Evolutionary conservation across 1,284 basidiomycete genomes (phyloP), one percentile per base, ranked within the genome.

Genomic region (Rhodotorula sp.): DNA sequence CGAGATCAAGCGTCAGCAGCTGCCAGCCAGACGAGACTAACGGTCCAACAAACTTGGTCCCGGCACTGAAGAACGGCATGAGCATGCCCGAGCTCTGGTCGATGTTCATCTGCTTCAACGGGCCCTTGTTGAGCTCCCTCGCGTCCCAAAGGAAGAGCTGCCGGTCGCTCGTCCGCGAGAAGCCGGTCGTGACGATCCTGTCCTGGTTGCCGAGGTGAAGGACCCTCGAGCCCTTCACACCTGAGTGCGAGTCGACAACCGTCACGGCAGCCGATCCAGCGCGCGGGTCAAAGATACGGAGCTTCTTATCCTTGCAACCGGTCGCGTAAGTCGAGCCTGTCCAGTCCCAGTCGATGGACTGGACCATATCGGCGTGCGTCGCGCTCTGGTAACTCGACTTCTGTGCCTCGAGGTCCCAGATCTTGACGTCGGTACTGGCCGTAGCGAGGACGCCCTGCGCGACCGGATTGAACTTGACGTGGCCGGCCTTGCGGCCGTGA

Each of bases 11-110:
- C 10, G 50, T 66, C 51, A 54, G 58, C 11, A 9, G 18, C 30
- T 10, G 20, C 1, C 2, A 28, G n/a, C n/a, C 0, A 6, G 26
- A 26, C 40, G 9, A 26, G 24, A 47, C 24, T 1, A 44, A 30
- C 22, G 47, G 34, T 22, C 5, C 31, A 18, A 34, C 72, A 20
- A 30, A 71, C 72, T 91, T 89, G 81, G 95, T 96, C 76, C 84
- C 85, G 67, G 97, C 94, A 58, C 87, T 88, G 88, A 92, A 99
- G 87, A 95, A 97, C 1, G 95, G 95, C 92, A 98, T 97, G 62
- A 96, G 81, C 51, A 97, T 92, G 59, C 95, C 94, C 31, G 92
- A 87, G 65, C 89, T 90, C 80, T 93, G 91, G 81, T 96, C 94
- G 71, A 95, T 84, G 30, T 84, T 85, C 64, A 87, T 83, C 68